phyloP scores from a whole-genome alignment of 2,329 filamentous ascomycete genomes.

The Ophiosphaerella herpotricha region DNA sequence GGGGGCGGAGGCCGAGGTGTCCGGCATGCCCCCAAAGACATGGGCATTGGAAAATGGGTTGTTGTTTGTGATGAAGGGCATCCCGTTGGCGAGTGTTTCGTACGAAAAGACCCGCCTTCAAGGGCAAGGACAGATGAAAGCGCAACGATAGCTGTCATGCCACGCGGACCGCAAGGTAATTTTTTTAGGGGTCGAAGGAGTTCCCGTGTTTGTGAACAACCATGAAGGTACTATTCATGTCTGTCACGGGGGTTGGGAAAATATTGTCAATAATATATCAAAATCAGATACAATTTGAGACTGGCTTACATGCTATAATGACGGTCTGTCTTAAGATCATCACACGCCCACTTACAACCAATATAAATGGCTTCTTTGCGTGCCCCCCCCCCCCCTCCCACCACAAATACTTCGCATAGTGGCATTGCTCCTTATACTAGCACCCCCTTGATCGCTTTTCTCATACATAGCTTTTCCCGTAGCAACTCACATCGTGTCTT shows the following conservation, averaged over 20 bases:
- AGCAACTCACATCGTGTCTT: no score
- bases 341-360: no score
- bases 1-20: slow-evolving; percentile 77
- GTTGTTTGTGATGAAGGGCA: slow-evolving; percentile 67
- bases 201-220: slow-evolving; percentile 1
- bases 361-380: no score
- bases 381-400: no score
- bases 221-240: background rate
- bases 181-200: slow-evolving; percentile 1
- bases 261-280: no score
- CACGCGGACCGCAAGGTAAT: slow-evolving; percentile 4
- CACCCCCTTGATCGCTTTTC: no score
- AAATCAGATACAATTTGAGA: no score
- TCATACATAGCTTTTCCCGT: no score
- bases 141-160: background rate
- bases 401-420: no score
- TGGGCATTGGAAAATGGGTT: slow-evolving; percentile 76
- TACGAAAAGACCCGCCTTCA: slow-evolving; percentile 43
- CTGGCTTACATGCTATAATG: no score
- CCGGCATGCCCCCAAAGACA: slow-evolving; percentile 61
- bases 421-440: no score
- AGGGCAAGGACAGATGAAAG: slow-evolving; percentile 20
- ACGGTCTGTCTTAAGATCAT: no score
- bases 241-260: background rate
- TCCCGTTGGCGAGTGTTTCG: slow-evolving; percentile 70